Evolutionary conservation across 306 rosid species (phyloP).

Genomic region (Crotalaria pallida): DNA sequence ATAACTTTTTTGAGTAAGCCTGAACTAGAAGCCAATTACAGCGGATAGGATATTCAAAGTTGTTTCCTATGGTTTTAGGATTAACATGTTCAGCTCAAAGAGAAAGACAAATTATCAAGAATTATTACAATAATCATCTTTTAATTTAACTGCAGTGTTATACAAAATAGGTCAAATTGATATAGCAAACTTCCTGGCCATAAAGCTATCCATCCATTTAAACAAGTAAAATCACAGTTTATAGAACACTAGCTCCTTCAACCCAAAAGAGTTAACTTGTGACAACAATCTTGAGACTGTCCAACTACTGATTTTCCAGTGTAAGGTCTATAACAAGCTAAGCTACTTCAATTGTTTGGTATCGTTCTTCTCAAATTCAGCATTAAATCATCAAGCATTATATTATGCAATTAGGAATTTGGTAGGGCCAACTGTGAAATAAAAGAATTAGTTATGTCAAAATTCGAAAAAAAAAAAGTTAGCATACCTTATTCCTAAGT

Average conservation of each 20-base stretch:
- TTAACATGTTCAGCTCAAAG: background rate
- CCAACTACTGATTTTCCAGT: background rate
- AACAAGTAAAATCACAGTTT: background rate
- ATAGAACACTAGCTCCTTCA: background rate
- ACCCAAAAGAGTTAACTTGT: background rate
- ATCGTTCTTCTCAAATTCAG: background rate
- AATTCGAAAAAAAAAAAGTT: slow-evolving; percentile 16
- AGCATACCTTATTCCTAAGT: background rate
- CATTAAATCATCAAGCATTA: slow-evolving; percentile 1
- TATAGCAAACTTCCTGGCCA: background rate
- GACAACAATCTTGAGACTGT: slow-evolving; percentile 4
- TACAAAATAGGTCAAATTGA: background rate
- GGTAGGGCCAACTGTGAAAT: background rate
- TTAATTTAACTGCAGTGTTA: background rate
- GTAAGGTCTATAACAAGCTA: background rate
- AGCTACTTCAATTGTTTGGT: background rate
- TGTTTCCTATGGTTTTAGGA: background rate
- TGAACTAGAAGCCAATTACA: background rate
- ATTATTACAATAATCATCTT: background rate
- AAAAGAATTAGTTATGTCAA: slow-evolving; percentile 9
- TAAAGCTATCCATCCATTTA: background rate
- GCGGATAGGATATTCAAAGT: background rate
- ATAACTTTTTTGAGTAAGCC: slow-evolving; percentile 7
- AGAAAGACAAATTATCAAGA: background rate
- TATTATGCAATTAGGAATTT: background rate